Evolutionary conservation across 805 yeast species (phyloP).

Genomic region (Yarrowia yakushimensis): DNA sequence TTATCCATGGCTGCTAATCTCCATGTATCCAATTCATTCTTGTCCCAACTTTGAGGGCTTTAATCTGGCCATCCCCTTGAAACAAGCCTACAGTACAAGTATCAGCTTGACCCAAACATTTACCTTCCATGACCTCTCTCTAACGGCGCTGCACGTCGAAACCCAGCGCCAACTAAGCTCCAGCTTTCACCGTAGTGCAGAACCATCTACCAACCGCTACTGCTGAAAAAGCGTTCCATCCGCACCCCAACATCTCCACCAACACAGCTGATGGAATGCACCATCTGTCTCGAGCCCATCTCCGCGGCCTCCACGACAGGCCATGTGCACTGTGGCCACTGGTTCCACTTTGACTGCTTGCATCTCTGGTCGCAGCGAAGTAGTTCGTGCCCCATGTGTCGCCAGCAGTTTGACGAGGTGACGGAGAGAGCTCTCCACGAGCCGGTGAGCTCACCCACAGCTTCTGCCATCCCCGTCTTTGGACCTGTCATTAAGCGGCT

Average conservation of each 20-base stretch:
- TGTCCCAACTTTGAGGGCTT: background rate
- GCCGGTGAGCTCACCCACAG: background rate
- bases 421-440: background rate
- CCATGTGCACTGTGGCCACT: conserved; percentile 49
- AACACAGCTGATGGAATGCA: conserved; percentile 41
- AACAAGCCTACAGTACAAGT: background rate
- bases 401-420: conserved; percentile 41
- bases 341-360: conserved; percentile 57
- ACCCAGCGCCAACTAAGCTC: conserved; percentile 5
- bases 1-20: too few relatives aligned
- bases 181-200: background rate
- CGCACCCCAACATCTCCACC: background rate
- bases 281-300: conserved; percentile 54
- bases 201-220: background rate
- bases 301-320: conserved; percentile 28
- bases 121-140: background rate
- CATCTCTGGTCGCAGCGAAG: conserved; percentile 55
- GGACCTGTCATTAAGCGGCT: background rate
- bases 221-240: background rate
- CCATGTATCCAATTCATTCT: too few relatives aligned
- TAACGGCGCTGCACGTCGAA: conserved; percentile 12
- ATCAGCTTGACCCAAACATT: background rate
- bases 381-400: conserved; percentile 60
- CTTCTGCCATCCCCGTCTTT: background rate
- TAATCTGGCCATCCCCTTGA: background rate